phyloP scores from a whole-genome alignment of 2,329 filamentous ascomycete species.

The Fusarium brachygibbosum region DNA sequence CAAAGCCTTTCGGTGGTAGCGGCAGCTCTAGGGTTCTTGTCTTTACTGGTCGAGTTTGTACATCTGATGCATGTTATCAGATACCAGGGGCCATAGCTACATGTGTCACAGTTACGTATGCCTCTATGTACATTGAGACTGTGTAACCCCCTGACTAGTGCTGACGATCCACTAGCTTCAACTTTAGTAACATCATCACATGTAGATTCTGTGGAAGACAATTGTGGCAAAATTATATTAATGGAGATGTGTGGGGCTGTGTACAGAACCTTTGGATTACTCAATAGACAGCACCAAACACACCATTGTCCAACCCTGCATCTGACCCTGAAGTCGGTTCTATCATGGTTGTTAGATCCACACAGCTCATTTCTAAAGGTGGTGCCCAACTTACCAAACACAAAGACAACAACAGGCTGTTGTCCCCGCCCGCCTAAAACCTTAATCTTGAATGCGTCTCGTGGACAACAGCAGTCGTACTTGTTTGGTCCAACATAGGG shows the following conservation, averaged over 20 bases:
- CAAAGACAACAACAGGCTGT: constrained; percentile 27
- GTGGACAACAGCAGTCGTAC: background rate
- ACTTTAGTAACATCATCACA: background rate
- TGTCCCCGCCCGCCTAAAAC: constrained; percentile 10
- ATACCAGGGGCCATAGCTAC: background rate
- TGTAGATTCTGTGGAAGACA: background rate
- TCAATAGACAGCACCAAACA: constrained; percentile 2
- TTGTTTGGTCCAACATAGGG: constrained; percentile 17
- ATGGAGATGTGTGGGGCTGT: background rate
- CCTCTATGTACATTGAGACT: background rate
- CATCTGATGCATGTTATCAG: background rate
- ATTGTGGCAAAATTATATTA: background rate
- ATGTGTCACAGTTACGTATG: background rate
- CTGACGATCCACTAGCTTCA: background rate
- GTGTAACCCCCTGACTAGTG: background rate
- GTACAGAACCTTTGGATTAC: background rate
- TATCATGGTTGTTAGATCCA: background rate
- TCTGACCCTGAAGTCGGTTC: background rate
- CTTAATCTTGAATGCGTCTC: constrained; percentile 5
- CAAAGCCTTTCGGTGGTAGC: background rate
- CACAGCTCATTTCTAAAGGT: background rate
- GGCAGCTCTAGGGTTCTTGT: background rate
- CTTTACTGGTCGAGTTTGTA: background rate
- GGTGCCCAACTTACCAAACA: constrained; percentile 17
- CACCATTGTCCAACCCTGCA: constrained; percentile 2